phyloP scores from a whole-genome alignment of 257 asterid species.

The Salvia rosmarinus region DNA sequence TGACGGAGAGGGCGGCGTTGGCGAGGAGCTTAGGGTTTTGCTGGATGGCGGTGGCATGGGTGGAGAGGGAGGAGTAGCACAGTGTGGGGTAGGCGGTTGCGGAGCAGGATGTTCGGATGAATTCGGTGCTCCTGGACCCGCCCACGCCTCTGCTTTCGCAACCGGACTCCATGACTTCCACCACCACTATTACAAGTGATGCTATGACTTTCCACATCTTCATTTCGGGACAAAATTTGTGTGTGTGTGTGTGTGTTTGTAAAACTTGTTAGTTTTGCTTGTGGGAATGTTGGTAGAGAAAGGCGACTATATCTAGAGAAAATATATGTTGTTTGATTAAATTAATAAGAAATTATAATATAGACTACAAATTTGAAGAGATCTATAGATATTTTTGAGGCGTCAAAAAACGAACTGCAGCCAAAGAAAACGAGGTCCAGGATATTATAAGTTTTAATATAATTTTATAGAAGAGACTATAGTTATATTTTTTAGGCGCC shows the following conservation, averaged over 20 bases:
- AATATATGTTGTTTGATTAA: no score
- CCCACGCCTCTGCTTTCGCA: constrained; percentile 34
- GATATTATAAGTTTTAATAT: neutral
- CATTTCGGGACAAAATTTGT: neutral
- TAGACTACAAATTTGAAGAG: no score
- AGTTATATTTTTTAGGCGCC: no score
- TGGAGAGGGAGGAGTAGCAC: constrained; percentile 63
- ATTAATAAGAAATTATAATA: no score
- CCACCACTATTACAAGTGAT: constrained; percentile 25
- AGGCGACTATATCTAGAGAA: neutral
- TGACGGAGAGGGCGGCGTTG: constrained; percentile 58
- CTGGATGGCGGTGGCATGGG: constrained; percentile 51
- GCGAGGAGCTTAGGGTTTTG: constrained; percentile 58
- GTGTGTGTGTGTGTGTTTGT: neutral
- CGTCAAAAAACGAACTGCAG: no score
- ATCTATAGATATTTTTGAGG: neutral
- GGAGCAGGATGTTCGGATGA: constrained; percentile 62
- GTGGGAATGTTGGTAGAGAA: constrained; percentile 21
- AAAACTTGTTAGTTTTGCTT: constrained; percentile 7
- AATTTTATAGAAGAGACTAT: no score
- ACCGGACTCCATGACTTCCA: constrained; percentile 24
- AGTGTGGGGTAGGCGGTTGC: constrained; percentile 68
- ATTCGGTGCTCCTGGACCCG: constrained; percentile 43
- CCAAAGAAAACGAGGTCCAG: no score
- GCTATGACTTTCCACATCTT: constrained; percentile 39